Percentiles rank a stretch among this genome's conserved stretches.
Evolutionary conservation across 2,329 filamentous ascomycete genomes (phyloP).

Genomic region (Ophioceras dolichostomum): DNA sequence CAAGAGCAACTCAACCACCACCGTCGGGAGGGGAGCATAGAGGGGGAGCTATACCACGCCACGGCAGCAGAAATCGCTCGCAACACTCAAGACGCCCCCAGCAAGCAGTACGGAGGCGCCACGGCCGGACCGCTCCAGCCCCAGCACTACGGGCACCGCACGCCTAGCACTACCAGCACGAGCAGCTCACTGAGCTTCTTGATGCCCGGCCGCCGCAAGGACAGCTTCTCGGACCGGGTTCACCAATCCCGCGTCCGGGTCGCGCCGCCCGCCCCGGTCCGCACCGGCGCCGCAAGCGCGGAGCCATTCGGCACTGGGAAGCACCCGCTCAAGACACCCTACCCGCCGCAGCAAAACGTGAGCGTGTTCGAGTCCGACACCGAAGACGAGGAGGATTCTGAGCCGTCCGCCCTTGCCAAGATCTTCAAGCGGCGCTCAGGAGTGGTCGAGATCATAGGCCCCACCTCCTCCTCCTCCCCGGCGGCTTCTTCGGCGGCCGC

Average conservation of each 20-base stretch:
- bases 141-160: not conserved
- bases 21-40: not conserved
- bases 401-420: constrained; percentile 1
- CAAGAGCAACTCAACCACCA: constrained; percentile 8
- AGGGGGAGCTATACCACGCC: constrained; percentile 12
- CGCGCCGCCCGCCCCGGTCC: not conserved
- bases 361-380: constrained; percentile 9
- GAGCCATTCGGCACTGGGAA: not conserved
- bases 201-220: not conserved
- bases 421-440: constrained; percentile 3
- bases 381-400: constrained; percentile 7
- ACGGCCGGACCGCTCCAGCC: not conserved
- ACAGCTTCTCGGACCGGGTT: not conserved
- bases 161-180: not conserved
- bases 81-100: not conserved
- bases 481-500: not conserved
- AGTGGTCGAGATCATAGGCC: not conserved
- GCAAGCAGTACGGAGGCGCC: not conserved
- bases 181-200: not conserved
- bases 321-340: constrained; percentile 7
- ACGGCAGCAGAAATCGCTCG: constrained; percentile 11
- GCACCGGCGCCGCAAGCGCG: not conserved
- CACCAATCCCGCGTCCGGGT: not conserved
- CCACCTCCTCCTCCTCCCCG: not conserved
- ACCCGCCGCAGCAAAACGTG: constrained; percentile 2